These are phyloP conservation scores for Cytospora piceae DNA, from an alignment of 2,329 filamentous ascomycete species.

Conservation along the genomic window DNA sequence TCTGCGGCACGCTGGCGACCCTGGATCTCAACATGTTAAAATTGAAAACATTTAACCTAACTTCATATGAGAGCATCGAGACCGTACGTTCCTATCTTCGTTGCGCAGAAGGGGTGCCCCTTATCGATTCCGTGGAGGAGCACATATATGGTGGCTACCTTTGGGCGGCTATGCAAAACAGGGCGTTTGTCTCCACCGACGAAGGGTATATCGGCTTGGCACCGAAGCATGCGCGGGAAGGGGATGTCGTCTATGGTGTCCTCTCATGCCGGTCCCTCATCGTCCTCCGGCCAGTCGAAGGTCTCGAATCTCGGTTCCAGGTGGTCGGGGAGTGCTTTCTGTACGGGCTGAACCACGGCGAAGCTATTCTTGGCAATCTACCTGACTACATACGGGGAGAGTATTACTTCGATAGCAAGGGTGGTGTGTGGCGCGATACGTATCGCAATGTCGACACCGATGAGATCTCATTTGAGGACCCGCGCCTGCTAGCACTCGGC, in stretches of 20 bases:
- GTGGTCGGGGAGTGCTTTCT: constrained; percentile 2
- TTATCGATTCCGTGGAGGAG: no score
- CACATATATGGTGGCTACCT: neutral
- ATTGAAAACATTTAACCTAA: accelerated
- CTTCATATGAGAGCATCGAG: neutral
- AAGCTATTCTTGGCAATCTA: neutral
- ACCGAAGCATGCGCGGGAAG: neutral
- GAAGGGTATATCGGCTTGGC: constrained; percentile 7
- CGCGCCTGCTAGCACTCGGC: neutral
- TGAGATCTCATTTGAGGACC: neutral
- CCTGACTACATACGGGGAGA: neutral
- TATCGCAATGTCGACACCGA: constrained; percentile 2
- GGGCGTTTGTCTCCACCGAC: constrained; percentile 2
- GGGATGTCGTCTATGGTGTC: constrained; percentile 6
- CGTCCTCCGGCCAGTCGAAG: constrained; percentile 1
- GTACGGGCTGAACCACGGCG: constrained; percentile 1
- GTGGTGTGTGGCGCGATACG: neutral
- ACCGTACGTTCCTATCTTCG: neutral
- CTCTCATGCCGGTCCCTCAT: neutral
- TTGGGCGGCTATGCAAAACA: neutral
- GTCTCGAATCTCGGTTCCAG: neutral
- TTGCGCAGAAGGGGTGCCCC: neutral
- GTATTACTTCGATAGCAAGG: neutral
- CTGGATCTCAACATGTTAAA: neutral
- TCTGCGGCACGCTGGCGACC: neutral